Conservation (phyloP, 1,284 basidiomycete species). For the Neonothopanus nambi region DNA sequence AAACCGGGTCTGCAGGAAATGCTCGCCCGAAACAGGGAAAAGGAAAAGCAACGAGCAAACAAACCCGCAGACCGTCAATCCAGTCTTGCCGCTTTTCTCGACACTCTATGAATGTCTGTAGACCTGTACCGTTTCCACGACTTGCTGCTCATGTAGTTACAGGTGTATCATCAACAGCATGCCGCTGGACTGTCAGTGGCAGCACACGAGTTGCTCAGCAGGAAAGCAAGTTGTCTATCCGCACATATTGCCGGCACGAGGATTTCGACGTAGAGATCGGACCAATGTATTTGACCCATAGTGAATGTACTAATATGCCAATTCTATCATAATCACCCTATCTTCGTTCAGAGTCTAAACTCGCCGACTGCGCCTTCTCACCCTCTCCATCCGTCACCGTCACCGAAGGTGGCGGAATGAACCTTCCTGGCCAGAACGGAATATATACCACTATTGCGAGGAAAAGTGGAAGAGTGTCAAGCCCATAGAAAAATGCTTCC, state of each 20-base stretch:
- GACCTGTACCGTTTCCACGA: too few species aligned
- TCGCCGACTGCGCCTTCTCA: slow-evolving; percentile 9
- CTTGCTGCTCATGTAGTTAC: too few species aligned
- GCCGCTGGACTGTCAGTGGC: too few species aligned
- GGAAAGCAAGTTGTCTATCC: too few species aligned
- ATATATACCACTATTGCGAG: slow-evolving; percentile 58
- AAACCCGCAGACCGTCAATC: slow-evolving; percentile 24
- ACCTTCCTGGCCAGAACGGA: slow-evolving; percentile 62
- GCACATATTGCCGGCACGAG: too few species aligned
- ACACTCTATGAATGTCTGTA: slow-evolving; percentile 35
- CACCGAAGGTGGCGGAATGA: slow-evolving; percentile 34
- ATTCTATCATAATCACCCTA: not conserved
- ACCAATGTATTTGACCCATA: too few species aligned
- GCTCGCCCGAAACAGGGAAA: slow-evolving; percentile 56
- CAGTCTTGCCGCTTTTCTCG: slow-evolving; percentile 56
- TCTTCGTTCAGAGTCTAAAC: slow-evolving; percentile 5
- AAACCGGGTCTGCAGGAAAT: slow-evolving; percentile 57
- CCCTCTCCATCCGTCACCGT: not conserved
- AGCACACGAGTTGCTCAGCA: too few species aligned
- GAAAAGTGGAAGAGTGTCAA: slow-evolving; percentile 68
- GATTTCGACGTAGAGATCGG: too few species aligned
- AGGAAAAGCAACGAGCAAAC: slow-evolving; percentile 44
- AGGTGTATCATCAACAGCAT: too few species aligned
- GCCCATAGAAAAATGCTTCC: slow-evolving; percentile 63
- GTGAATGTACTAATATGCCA: too few species aligned